These are phyloP conservation scores for Coniochaeta sp. DNA, from an alignment of 2,329 filamentous ascomycete genomes.

Conservation along the genomic window DNA sequence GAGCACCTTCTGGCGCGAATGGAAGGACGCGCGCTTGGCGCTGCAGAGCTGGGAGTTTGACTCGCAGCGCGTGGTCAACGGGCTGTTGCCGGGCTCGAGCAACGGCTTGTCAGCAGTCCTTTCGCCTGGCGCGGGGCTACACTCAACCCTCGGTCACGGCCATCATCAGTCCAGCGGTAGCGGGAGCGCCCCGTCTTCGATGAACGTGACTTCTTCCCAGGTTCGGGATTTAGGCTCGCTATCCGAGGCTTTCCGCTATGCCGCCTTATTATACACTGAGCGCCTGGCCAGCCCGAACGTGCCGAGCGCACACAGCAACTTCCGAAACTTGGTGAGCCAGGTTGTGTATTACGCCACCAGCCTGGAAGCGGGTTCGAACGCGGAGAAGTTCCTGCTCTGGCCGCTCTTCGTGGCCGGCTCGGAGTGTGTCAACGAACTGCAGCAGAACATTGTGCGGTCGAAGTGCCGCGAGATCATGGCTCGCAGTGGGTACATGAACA, in stretches of 20 bases:
- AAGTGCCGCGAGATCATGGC: conserved; percentile 82
- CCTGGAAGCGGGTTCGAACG: conserved; percentile 62
- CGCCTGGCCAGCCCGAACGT: conserved; percentile 72
- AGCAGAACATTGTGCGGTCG: conserved; percentile 70
- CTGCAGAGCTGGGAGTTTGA: conserved; percentile 80
- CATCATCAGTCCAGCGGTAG: background rate
- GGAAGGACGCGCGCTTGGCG: conserved; percentile 69
- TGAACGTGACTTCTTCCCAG: conserved; percentile 48
- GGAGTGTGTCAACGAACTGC: conserved; percentile 75
- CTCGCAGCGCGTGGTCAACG: conserved; percentile 39
- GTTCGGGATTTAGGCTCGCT: conserved; percentile 71
- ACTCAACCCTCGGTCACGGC: background rate
- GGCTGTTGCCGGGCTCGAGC: conserved; percentile 29
- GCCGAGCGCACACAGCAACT: conserved; percentile 66
- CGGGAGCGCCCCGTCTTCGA: conserved; percentile 2
- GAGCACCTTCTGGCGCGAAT: conserved; percentile 74
- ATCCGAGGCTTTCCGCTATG: conserved; percentile 84
- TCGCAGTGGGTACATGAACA: conserved; percentile 90
- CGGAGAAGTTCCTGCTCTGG: conserved; percentile 89
- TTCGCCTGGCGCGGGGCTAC: conserved; percentile 1
- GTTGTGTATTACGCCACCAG: conserved; percentile 78
- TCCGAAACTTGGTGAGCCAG: conserved; percentile 76
- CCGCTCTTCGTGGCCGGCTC: conserved; percentile 85
- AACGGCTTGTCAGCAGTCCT: conserved; percentile 1
- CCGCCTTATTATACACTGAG: conserved; percentile 83